These are phyloP conservation scores for Calonectria pteridis DNA, from an alignment of 2,329 filamentous ascomycete genomes.

Conservation along the genomic window DNA sequence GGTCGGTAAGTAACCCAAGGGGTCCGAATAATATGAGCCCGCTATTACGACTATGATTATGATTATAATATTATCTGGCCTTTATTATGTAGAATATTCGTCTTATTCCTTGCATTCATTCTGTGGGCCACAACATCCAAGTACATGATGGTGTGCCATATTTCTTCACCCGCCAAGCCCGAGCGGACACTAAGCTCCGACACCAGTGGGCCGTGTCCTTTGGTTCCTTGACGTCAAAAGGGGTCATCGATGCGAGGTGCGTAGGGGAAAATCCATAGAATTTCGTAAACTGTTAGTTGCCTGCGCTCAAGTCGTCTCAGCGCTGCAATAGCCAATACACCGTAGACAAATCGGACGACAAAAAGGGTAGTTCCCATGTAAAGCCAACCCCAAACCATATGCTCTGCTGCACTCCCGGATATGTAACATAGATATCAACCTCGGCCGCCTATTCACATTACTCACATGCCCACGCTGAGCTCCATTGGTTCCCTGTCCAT, in stretches of 20 bases:
- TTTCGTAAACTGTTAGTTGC: constrained; percentile 26
- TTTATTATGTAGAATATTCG: background rate
- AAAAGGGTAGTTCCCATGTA: constrained; percentile 13
- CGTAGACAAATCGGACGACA: constrained; percentile 9
- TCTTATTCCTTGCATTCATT: background rate
- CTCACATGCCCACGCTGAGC: constrained; percentile 41
- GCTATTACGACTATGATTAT: background rate
- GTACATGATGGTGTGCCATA: background rate
- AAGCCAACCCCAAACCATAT: constrained; percentile 6
- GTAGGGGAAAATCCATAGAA: constrained; percentile 9
- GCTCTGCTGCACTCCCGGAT: constrained; percentile 30
- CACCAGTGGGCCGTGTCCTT: background rate
- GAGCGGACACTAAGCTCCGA: background rate
- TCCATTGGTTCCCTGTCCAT: constrained; percentile 49
- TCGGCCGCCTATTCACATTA: constrained; percentile 21
- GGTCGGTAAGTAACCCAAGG: background rate
- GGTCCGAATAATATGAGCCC: background rate
- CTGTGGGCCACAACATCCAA: background rate
- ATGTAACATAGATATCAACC: constrained; percentile 32
- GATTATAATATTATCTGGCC: background rate
- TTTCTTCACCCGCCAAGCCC: background rate
- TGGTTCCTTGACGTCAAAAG: background rate
- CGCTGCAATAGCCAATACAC: constrained; percentile 19
- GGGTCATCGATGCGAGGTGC: background rate
- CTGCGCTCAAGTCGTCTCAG: constrained; percentile 23